Conservation (phyloP, 208 protist genomes). For the Crithidia sp. region DNA sequence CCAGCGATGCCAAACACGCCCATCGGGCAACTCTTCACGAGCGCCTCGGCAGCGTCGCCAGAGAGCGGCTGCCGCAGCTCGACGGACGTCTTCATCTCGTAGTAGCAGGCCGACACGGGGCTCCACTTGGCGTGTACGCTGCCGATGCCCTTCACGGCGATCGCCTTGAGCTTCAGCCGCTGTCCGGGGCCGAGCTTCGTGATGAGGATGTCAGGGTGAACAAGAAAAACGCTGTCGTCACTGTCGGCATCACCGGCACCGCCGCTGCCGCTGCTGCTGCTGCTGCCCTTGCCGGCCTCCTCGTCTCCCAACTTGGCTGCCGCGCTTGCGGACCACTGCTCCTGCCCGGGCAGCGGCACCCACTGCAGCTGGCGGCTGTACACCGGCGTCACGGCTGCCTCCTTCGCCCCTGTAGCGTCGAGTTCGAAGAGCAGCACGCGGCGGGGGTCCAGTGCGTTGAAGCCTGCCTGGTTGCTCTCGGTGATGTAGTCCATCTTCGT, state of each 20-base stretch:
- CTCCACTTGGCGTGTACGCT: constrained; percentile 98
- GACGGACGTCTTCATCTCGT: constrained; percentile 96
- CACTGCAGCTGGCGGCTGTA: constrained; percentile 93
- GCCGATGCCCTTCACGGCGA: constrained; percentile 97
- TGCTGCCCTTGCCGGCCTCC: constrained; percentile 1
- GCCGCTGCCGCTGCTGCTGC: constrained; percentile 13
- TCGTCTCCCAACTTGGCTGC: constrained; percentile 1
- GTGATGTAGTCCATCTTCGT: constrained; percentile 88
- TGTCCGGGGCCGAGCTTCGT: constrained; percentile 97
- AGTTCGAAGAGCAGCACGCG: constrained; percentile 88
- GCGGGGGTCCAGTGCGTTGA: constrained; percentile 70
- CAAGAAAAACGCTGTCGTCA: constrained; percentile 88
- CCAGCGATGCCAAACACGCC: constrained; percentile 95
- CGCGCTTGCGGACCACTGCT: constrained; percentile 26
- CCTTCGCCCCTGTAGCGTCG: constrained; percentile 61
- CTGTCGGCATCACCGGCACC: constrained; percentile 12
- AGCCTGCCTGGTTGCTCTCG: constrained; percentile 47
- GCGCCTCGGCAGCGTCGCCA: constrained; percentile 75
- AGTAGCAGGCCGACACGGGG: constrained; percentile 97
- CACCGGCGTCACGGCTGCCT: constrained; percentile 77
- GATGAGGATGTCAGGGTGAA: constrained; percentile 98
- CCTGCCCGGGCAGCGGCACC: constrained; percentile 91
- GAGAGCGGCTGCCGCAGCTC: constrained; percentile 68
- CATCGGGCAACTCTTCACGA: constrained; percentile 91
- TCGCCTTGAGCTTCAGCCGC: constrained; percentile 91